A percentile compares a stretch with the other conserved stretches of the same genome.
phyloP scores from a whole-genome alignment of 176 grass and related monocot genomes.

The maize (Zea mays) region Zm-B73-REFERENCE-NAM-5.0 NC_050103.1:179550501-179551000 shows the following conservation, averaged over 20 bases:
- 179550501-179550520: constrained; percentile 87
- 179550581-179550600: constrained; percentile 78
- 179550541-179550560: constrained; percentile 88
- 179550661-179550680: constrained; percentile 82
- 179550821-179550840: background rate
- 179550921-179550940: too few relatives aligned
- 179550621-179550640: constrained; percentile 77
- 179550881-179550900: too few relatives aligned
- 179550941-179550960: too few relatives aligned
- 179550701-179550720: constrained; percentile 89
- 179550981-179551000: background rate
- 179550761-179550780: too few relatives aligned
- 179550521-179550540: constrained; percentile 91
- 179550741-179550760: constrained; percentile 67
- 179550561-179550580: constrained; percentile 83
- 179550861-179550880: constrained; percentile 3
- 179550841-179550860: constrained; percentile 4
- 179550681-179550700: constrained; percentile 76
- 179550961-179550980: too few relatives aligned
- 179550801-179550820: background rate
- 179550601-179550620: constrained; percentile 67
- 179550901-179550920: too few relatives aligned
- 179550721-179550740: constrained; percentile 85
- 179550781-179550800: too few relatives aligned
- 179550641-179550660: constrained; percentile 67